Evolutionary conservation across 805 yeast species (phyloP).

Genomic region (Spathaspora passalidarum): DNA sequence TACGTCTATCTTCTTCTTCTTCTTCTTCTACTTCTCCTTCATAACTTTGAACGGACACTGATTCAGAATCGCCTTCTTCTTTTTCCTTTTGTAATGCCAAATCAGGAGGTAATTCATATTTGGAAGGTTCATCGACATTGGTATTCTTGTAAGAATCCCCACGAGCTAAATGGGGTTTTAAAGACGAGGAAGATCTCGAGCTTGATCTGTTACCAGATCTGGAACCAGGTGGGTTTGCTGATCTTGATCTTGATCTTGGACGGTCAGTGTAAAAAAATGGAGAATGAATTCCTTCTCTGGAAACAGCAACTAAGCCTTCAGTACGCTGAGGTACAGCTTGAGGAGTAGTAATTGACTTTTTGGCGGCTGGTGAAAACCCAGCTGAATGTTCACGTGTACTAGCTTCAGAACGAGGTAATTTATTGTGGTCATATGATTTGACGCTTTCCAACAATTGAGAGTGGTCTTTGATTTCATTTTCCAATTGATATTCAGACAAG

Average conservation of each 20-base stretch:
- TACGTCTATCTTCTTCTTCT: slow-evolving; percentile 34
- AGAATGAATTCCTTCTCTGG: slow-evolving; percentile 25
- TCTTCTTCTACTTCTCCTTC: slow-evolving; percentile 19
- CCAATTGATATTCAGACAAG: slow-evolving; percentile 43
- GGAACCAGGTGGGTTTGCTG: slow-evolving; percentile 16
- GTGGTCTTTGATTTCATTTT: slow-evolving; percentile 36
- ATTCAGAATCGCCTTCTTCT: slow-evolving; percentile 33
- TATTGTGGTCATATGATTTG: slow-evolving; percentile 34
- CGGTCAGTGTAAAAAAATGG: slow-evolving; percentile 33
- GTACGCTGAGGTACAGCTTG: slow-evolving; percentile 6
- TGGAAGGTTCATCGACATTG: slow-evolving; percentile 42
- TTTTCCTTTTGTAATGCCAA: slow-evolving; percentile 31
- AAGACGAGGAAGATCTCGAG: slow-evolving; percentile 16
- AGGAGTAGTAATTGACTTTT: not conserved
- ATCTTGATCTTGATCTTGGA: slow-evolving; percentile 23
- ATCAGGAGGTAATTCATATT: slow-evolving; percentile 42
- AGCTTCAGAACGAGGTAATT: slow-evolving; percentile 17
- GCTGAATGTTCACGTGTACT: slow-evolving; percentile 12
- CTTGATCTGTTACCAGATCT: slow-evolving; percentile 14
- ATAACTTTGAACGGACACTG: slow-evolving; percentile 14
- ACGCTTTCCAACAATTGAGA: slow-evolving; percentile 32
- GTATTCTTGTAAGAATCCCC: slow-evolving; percentile 75
- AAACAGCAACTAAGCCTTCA: slow-evolving; percentile 1
- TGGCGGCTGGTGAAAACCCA: not conserved
- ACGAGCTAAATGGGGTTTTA: slow-evolving; percentile 63